These are phyloP conservation scores for Zygosaccharomyces bailii DNA, from an alignment of 805 yeast genomes.

Conservation along the genomic window DNA sequence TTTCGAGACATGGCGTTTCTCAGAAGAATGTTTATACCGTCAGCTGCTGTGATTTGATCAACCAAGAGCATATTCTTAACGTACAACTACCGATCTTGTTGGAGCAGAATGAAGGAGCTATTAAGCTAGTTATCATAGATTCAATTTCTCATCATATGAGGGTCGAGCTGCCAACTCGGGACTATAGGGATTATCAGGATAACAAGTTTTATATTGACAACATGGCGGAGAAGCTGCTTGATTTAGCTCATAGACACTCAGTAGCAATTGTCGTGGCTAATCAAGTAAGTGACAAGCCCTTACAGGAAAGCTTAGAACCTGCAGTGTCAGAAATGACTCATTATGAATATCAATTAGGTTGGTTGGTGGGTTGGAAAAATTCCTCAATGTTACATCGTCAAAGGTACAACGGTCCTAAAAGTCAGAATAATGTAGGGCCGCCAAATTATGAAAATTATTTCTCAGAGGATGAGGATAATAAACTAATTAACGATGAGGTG, in stretches of 20 bases:
- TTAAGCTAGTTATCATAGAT: conserved; percentile 67
- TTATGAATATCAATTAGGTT: conserved; percentile 65
- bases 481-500: conserved; percentile 24
- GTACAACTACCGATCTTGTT: conserved; percentile 65
- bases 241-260: conserved; percentile 44
- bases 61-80: conserved; percentile 66
- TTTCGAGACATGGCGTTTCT: conserved; percentile 39
- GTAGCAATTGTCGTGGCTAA: conserved; percentile 70
- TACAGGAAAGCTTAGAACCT: conserved; percentile 17
- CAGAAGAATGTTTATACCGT: conserved; percentile 46
- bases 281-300: conserved; percentile 66
- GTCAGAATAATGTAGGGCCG: too few relatives aligned
- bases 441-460: conserved; percentile 17
- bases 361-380: conserved; percentile 73
- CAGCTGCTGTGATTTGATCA: conserved; percentile 63
- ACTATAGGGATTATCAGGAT: conserved; percentile 37
- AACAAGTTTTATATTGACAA: conserved; percentile 43
- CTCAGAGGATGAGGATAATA: conserved; percentile 33
- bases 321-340: conserved; percentile 28
- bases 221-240: conserved; percentile 47
- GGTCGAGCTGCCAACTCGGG: conserved; percentile 48
- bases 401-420: conserved; percentile 15
- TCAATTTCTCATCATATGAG: conserved; percentile 80
- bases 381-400: conserved; percentile 37
- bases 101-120: conserved; percentile 34